Base-by-base conservation (phyloP, 352 stramenopile genomes). In the Globisporangium middletonii region DNA sequence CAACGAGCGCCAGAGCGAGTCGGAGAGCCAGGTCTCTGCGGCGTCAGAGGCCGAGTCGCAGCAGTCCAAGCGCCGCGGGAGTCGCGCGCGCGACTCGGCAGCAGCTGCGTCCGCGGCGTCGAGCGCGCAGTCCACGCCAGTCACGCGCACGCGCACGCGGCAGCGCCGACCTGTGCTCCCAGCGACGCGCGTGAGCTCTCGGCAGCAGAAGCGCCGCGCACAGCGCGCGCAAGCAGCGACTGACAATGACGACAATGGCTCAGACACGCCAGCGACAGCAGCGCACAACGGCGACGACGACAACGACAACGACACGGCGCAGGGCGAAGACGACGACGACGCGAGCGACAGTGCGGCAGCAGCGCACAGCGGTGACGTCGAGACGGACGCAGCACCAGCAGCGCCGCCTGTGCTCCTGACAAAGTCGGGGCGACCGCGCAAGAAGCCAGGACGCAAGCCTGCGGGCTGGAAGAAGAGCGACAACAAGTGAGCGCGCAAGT, bases 141-240 rank as follows among this genome's bases (percentile, higher is more conserved):
- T 52, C n/a, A 84, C 80, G 51, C 68, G 68, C 2, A 43, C 63
- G 49, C 53, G 53, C n/a, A 71, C 73, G 15, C 70, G 79, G 3
- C 81, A 77, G 47, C 73, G 75, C 9, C 72, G 75, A 3, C 69
- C 73, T 0, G 61, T 79, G 13, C 46, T 79, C 1, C 75, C 67
- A 4, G 79, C 81, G 35, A 92, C 81, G 35, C 74, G 81, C 28
- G 67, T 60, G 37, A 92, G 81, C 47, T 92, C 81, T 18, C 77
- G 81, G 26, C 79, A 89, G 58, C 69, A 80, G 46, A 89, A 88
- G 48, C 69, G 75, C 8, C 66, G 78, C 11, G 74, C 74, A 0
- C 67, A 23, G 0, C 66, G 74, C 19, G 73, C 72, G 2, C 68
- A 73, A 23, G 75, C 72, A 26, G 71, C 44, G n/a, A 51, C 64